Evolutionary conservation across 1,139 yeast genomes (phyloP).

Genomic region (Suhomyces ambrosiae): DNA sequence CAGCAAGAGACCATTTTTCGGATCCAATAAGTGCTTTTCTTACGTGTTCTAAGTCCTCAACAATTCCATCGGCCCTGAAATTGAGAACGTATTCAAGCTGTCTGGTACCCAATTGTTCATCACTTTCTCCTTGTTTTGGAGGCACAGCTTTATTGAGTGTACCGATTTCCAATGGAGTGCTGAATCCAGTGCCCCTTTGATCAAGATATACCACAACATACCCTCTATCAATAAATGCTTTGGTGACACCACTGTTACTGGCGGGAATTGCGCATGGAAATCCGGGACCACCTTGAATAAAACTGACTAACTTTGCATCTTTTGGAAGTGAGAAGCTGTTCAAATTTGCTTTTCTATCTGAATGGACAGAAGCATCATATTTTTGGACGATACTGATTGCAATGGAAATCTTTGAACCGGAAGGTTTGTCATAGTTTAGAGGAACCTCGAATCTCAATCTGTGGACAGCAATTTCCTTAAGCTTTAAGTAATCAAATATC

Average conservation of each 20-base stretch:
- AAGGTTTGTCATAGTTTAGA: slow-evolving; percentile 22
- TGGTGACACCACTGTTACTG: slow-evolving; percentile 35
- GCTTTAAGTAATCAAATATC: slow-evolving; percentile 30
- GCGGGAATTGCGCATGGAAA: slow-evolving; percentile 47
- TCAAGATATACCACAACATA: slow-evolving; percentile 53
- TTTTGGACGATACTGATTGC: slow-evolving; percentile 41
- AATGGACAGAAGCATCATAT: slow-evolving; percentile 24
- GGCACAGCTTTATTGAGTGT: slow-evolving; percentile 25
- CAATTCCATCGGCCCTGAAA: slow-evolving; percentile 56
- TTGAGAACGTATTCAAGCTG: slow-evolving; percentile 42
- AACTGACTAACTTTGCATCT: slow-evolving; percentile 39
- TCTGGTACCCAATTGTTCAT: slow-evolving; percentile 18
- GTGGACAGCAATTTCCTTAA: slow-evolving; percentile 24
- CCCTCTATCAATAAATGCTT: slow-evolving; percentile 43
- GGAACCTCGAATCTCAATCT: slow-evolving; percentile 26
- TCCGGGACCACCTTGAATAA: slow-evolving; percentile 65
- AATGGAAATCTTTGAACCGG: slow-evolving; percentile 26
- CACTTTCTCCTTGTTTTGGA: slow-evolving; percentile 20
- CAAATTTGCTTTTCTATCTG: slow-evolving; percentile 4
- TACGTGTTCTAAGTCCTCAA: slow-evolving; percentile 51
- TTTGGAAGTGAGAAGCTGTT: slow-evolving; percentile 24
- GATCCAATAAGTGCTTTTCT: slow-evolving; percentile 37
- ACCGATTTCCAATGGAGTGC: slow-evolving; percentile 44
- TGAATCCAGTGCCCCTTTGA: slow-evolving; percentile 62
- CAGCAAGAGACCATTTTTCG: slow-evolving; percentile 52